Percentiles rank a stretch among this genome's conserved stretches.
Conservation (phyloP, 1,284 basidiomycete species). For the Meira nashicola region DNA sequence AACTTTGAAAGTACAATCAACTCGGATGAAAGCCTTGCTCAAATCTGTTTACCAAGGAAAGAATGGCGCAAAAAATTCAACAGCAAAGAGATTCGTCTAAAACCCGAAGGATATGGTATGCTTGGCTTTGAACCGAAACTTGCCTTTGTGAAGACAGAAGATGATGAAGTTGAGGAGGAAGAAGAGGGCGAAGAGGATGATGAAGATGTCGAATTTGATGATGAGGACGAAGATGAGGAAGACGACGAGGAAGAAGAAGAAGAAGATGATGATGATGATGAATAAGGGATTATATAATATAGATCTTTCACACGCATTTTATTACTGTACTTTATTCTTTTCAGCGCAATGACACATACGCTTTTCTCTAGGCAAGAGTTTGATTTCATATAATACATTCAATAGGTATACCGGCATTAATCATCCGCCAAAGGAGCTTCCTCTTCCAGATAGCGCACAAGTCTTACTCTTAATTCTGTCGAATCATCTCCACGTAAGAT, state of each 20-base stretch:
- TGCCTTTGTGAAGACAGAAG: background rate
- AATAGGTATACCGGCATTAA: constrained; percentile 16
- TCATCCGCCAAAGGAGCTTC: constrained; percentile 60
- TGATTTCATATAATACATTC: too few species aligned
- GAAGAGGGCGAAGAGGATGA: constrained; percentile 13
- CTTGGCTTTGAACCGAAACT: constrained; percentile 3
- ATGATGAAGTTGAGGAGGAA: constrained; percentile 3
- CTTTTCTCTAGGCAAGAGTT: too few species aligned
- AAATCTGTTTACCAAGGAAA: constrained; percentile 1
- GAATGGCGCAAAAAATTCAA: constrained; percentile 15
- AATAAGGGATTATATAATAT: background rate
- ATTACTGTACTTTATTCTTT: background rate
- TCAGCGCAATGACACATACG: background rate
- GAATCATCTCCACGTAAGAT: constrained; percentile 84
- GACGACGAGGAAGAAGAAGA: constrained; percentile 6
- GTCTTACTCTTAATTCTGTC: constrained; percentile 84
- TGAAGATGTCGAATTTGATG: constrained; percentile 8
- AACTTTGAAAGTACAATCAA: constrained; percentile 9
- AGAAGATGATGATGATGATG: constrained; percentile 9
- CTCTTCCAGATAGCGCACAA: constrained; percentile 89
- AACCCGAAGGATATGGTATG: background rate
- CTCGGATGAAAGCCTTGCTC: constrained; percentile 14
- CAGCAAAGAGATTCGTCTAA: constrained; percentile 10
- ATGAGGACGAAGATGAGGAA: constrained; percentile 8
- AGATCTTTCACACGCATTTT: background rate